Base-by-base conservation (phyloP, 208 protist genomes). In the Wallacemonas sp. region DNA sequence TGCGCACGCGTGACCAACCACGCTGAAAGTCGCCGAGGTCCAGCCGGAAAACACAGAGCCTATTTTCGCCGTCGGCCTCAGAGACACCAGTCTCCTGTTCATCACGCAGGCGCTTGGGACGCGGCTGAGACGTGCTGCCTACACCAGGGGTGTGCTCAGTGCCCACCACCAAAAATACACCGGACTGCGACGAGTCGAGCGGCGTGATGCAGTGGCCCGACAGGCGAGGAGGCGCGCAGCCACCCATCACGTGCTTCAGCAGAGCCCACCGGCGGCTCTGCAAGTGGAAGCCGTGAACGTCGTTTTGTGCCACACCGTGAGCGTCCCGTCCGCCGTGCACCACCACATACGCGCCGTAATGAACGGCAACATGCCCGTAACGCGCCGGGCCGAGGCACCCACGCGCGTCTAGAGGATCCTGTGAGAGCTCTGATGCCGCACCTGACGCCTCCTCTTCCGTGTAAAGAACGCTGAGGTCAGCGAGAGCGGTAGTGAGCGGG, bases 291-390 rank as follows among this genome's bases (percentile, higher is more conserved):
- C 32, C 52, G 39, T 63, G 55, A 37, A 67, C n/a, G 26, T 63
- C 48, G 24, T 33, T 37, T 5, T 55, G 37, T 2, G 57, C 36
- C 6, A 46, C n/a, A 6, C 61, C 68, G 22, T 39, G 19, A 15
- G 26, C 9, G 27, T 74, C 63, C 17, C 42, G 37, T 21, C 68
- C 68, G 13, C 68, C 68, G 50, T 74, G 68, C 5, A 61, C 38
- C 4, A 74, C 50, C 34, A 74, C 3, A 21, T 67, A 41, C 17
- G 22, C n/a, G 21, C 60, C 62, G 22, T 52, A 24, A 17, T 32
- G 24, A 3, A 74, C 19, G n/a, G 63, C 27, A 24, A 68, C 27
- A 52, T 74, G 68, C 5, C 39, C 63, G 10, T 52, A 68, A 4
- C 68, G 54, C 1, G 39, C 38, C 15, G 68, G 68, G 1, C 68